Conservation (phyloP, 805 yeast genomes). For the Candida sphagnicola region DNA sequence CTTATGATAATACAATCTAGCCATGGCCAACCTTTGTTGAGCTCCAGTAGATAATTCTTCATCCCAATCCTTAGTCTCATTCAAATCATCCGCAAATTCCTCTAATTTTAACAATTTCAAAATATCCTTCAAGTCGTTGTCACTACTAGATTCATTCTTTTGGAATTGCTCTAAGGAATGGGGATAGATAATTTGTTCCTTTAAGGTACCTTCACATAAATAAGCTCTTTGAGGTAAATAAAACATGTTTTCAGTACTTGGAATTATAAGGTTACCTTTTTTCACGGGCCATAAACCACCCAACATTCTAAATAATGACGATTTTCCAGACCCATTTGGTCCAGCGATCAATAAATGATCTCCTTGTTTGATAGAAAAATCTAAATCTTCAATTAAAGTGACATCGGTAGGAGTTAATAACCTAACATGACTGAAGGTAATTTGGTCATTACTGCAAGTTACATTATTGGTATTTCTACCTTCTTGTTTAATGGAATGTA, state of each 20-base stretch:
- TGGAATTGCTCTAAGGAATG: conserved; percentile 59
- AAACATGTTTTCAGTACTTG: conserved; percentile 64
- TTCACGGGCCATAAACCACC: conserved; percentile 93
- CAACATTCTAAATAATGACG: conserved; percentile 82
- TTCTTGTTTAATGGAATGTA: conserved; percentile 43
- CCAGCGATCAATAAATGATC: conserved; percentile 87
- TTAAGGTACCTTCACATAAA: conserved; percentile 71
- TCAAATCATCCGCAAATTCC: conserved; percentile 59
- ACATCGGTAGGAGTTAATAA: conserved; percentile 83
- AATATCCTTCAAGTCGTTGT: conserved; percentile 49
- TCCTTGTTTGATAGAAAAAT: conserved; percentile 73
- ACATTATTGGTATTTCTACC: conserved; percentile 18
- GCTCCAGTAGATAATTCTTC: conserved; percentile 88
- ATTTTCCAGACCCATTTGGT: conserved; percentile 95
- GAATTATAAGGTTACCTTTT: conserved; percentile 55
- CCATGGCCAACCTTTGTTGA: conserved; percentile 91
- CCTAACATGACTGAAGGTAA: conserved; percentile 73
- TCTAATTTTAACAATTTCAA: conserved; percentile 56
- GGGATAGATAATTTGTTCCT: conserved; percentile 90
- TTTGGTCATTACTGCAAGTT: conserved; percentile 45
- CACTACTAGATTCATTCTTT: conserved; percentile 26
- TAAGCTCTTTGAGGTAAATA: conserved; percentile 93
- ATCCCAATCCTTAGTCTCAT: conserved; percentile 74
- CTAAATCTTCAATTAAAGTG: conserved; percentile 58
- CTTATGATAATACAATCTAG: conserved; percentile 82